Conservation (phyloP, 2,329 filamentous ascomycete species). For the Penicillium crustosum region DNA sequence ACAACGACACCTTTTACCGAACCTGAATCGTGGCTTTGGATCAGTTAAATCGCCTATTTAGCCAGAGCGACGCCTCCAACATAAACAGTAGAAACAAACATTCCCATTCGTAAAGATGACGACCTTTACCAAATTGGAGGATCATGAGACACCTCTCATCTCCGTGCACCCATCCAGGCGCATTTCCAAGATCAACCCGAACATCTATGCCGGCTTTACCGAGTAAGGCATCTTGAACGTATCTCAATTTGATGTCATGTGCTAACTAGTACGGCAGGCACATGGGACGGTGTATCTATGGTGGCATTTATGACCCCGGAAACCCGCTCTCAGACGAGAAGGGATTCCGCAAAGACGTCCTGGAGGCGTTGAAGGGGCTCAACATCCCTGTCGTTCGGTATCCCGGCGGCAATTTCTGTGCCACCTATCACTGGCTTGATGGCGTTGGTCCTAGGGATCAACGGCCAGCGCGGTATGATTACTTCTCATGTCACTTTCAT, state of each 20-base stretch:
- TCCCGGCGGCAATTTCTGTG: slow-evolving; percentile 80
- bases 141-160: slow-evolving; percentile 63
- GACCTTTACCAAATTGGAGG: slow-evolving; percentile 67
- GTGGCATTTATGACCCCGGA: slow-evolving; percentile 77
- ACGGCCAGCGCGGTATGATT: slow-evolving; percentile 56
- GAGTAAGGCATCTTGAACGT: slow-evolving; percentile 57
- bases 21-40: background rate
- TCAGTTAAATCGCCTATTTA: background rate
- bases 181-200: slow-evolving; percentile 72
- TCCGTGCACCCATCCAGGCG: slow-evolving; percentile 64
- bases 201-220: slow-evolving; percentile 81
- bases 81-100: slow-evolving; percentile 1
- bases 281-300: slow-evolving; percentile 87
- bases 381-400: slow-evolving; percentile 76
- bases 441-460: slow-evolving; percentile 72
- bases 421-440: slow-evolving; percentile 83
- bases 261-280: slow-evolving; percentile 54
- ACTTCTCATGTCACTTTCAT: background rate
- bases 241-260: background rate
- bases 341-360: slow-evolving; percentile 77
- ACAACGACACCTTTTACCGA: background rate
- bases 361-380: slow-evolving; percentile 70
- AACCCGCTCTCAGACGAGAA: slow-evolving; percentile 71
- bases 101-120: slow-evolving; percentile 55
- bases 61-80: background rate